Evolutionary conservation across 345 rosid genomes (phyloP).

Genomic region (Melaleuca quinquenervia): DNA sequence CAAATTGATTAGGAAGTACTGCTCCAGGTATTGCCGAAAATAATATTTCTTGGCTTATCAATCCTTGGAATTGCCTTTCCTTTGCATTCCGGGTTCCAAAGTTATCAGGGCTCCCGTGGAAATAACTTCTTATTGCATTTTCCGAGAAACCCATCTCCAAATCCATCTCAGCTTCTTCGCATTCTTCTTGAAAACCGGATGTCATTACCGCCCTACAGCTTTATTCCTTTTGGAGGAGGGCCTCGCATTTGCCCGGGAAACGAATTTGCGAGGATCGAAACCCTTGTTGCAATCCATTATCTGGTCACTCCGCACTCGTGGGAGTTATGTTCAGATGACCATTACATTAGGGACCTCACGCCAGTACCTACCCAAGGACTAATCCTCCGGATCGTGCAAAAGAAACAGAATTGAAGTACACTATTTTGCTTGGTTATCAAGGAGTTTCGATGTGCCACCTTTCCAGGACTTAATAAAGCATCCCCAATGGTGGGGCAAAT

Average conservation of each 20-base stretch:
- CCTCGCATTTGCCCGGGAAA: conserved; percentile 41
- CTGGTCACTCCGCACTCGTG: conserved; percentile 34
- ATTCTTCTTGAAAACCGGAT: neutral
- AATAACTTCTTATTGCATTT: neutral
- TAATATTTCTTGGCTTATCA: neutral
- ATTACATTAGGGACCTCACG: conserved; percentile 30
- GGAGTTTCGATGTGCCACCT: neutral
- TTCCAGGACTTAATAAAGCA: neutral
- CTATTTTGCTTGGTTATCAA: neutral
- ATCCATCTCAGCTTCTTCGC: neutral
- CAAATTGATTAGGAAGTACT: neutral
- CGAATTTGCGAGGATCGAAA: conserved; percentile 42
- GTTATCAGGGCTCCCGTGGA: neutral
- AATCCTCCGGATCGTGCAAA: conserved; percentile 17
- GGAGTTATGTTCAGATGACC: conserved; percentile 21
- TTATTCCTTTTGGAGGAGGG: conserved; percentile 25
- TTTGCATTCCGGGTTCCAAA: neutral
- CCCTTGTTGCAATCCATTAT: conserved; percentile 27
- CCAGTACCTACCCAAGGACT: conserved; percentile 32
- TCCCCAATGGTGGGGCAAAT: neutral
- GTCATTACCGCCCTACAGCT: too few species aligned
- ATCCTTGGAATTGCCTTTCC: neutral
- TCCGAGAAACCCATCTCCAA: neutral
- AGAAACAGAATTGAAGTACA: neutral
- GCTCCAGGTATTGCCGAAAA: neutral